phyloP scores from a whole-genome alignment of 805 yeast species.

The Candida verbasci region DNA sequence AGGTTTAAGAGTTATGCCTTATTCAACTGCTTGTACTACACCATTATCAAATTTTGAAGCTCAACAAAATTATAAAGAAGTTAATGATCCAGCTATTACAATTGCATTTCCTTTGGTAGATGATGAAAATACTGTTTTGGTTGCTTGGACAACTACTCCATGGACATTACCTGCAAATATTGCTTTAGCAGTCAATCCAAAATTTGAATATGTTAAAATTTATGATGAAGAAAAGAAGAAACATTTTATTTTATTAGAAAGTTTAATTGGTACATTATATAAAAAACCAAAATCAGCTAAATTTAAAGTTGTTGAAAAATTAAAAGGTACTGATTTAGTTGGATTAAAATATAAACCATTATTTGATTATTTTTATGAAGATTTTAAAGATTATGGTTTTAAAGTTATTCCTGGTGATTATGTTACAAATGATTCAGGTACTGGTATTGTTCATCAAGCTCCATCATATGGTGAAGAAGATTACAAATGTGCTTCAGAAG shows the following conservation, averaged over 20 bases:
- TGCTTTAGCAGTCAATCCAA: constrained; percentile 88
- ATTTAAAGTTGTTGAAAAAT: constrained; percentile 73
- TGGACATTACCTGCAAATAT: constrained; percentile 98
- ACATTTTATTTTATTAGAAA: constrained; percentile 80
- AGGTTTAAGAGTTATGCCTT: constrained; percentile 98
- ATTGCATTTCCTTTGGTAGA: constrained; percentile 78
- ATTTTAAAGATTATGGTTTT: constrained; percentile 75
- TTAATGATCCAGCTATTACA: constrained; percentile 93
- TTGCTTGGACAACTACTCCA: constrained; percentile 99
- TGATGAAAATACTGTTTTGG: constrained; percentile 77
- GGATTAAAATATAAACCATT: constrained; percentile 81
- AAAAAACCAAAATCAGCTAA: constrained; percentile 93
- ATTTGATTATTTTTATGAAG: constrained; percentile 74
- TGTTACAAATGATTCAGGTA: constrained; percentile 93
- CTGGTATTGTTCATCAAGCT: constrained; percentile 97
- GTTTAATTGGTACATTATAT: constrained; percentile 77
- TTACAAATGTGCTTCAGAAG: constrained; percentile 73
- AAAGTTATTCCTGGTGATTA: constrained; percentile 77
- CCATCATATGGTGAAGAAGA: constrained; percentile 99
- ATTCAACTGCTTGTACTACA: constrained; percentile 95
- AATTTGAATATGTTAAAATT: constrained; percentile 87
- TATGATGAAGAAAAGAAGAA: constrained; percentile 82
- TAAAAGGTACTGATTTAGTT: constrained; percentile 73
- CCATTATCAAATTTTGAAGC: constrained; percentile 98
- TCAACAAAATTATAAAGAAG: constrained; percentile 96